Conservation (phyloP, 345 rosid species). For the Conringia planisiliqua region DNA sequence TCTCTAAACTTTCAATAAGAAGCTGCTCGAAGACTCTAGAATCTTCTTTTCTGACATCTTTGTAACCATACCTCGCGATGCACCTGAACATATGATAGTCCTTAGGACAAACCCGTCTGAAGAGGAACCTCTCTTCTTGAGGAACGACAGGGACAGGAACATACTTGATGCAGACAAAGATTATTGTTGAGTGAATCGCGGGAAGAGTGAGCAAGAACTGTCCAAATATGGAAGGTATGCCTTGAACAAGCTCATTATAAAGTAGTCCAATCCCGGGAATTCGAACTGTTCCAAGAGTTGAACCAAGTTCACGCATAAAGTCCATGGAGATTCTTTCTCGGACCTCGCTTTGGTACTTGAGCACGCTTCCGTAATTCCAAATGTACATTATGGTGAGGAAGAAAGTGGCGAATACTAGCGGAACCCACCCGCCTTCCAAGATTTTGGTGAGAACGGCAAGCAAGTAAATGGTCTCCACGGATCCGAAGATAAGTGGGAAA, state of each 20-base stretch:
- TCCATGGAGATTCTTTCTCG: slow-evolving; percentile 88
- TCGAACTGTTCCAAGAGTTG: slow-evolving; percentile 78
- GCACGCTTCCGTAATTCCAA: slow-evolving; percentile 94
- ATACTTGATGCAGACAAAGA: slow-evolving; percentile 91
- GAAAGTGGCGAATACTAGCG: slow-evolving; percentile 67
- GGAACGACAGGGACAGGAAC: slow-evolving; percentile 93
- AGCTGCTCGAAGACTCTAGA: slow-evolving; percentile 78
- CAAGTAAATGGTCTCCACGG: slow-evolving; percentile 70
- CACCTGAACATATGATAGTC: slow-evolving; percentile 96
- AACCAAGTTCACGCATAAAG: slow-evolving; percentile 78
- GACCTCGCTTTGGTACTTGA: slow-evolving; percentile 92
- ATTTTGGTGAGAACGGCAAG: slow-evolving; percentile 80
- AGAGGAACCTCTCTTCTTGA: slow-evolving; percentile 84
- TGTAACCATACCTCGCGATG: slow-evolving; percentile 88
- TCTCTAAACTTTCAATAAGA: slow-evolving; percentile 74
- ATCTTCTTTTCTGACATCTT: slow-evolving; percentile 84
- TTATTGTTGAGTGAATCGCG: slow-evolving; percentile 82
- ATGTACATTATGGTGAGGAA: slow-evolving; percentile 82
- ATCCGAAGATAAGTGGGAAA: slow-evolving; percentile 83
- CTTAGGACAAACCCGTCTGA: slow-evolving; percentile 82
- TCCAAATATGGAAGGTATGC: slow-evolving; percentile 83
- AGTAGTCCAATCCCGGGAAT: slow-evolving; percentile 84
- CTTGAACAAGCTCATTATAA: slow-evolving; percentile 88
- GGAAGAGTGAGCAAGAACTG: slow-evolving; percentile 86
- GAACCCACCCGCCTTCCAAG: slow-evolving; percentile 90